Evolutionary conservation across 352 stramenopile genomes (phyloP).

Genomic region (Pythium folliculosum): DNA sequence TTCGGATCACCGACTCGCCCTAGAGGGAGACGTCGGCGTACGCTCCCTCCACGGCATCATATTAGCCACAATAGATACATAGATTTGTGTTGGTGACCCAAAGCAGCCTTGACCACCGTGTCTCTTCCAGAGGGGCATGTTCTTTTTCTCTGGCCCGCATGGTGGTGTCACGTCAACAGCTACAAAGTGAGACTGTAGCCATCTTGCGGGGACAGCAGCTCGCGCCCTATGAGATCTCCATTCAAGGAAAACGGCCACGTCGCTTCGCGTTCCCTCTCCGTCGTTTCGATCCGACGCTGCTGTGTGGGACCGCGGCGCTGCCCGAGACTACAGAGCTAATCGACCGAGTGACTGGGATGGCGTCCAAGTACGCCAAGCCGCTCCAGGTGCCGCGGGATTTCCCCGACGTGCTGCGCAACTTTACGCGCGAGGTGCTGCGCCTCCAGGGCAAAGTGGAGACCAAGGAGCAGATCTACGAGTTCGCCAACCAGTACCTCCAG

Average conservation of each 20-base stretch:
- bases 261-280: no score
- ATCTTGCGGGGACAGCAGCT: background rate
- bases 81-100: background rate
- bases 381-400: constrained; percentile 77
- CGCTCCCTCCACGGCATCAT: background rate
- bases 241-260: background rate
- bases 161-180: constrained; percentile 9
- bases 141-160: background rate
- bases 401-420: constrained; percentile 68
- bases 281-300: constrained; percentile 7
- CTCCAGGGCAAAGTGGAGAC: constrained; percentile 83
- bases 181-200: constrained; percentile 11
- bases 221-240: background rate
- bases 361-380: constrained; percentile 84
- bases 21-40: background rate
- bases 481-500: constrained; percentile 70
- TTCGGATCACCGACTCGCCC: background rate
- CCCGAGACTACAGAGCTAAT: background rate
- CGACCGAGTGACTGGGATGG: constrained; percentile 38
- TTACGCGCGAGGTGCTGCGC: constrained; percentile 80
- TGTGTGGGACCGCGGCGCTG: no score
- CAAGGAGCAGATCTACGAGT: constrained; percentile 79
- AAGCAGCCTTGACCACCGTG: background rate
- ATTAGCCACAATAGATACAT: background rate
- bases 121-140: background rate